Evolutionary conservation across 2,329 filamentous ascomycete genomes (phyloP).

Genomic region (Apiospora kogelbergensis): DNA sequence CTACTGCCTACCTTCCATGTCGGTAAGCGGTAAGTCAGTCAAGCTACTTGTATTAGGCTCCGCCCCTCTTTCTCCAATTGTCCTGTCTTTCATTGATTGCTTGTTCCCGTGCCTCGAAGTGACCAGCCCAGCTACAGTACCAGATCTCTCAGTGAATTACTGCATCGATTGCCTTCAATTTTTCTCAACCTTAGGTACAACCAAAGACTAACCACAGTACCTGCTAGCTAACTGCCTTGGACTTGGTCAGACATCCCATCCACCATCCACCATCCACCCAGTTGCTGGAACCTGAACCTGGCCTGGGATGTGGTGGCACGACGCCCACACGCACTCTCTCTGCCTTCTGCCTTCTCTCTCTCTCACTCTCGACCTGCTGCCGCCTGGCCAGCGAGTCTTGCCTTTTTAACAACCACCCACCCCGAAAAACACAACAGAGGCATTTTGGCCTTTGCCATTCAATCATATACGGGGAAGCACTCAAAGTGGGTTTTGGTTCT

Average conservation of each 20-base stretch:
- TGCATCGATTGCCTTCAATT: background rate
- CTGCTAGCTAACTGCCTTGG: background rate
- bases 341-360: background rate
- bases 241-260: slow-evolving; percentile 1
- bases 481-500: slow-evolving; percentile 1
- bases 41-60: background rate
- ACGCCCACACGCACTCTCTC: background rate
- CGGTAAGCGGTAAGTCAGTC: slow-evolving; percentile 5
- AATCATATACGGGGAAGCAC: slow-evolving; percentile 1
- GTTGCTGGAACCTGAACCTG: background rate
- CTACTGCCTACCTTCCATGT: background rate
- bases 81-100: slow-evolving; percentile 7
- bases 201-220: background rate
- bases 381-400: background rate
- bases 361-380: background rate
- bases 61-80: slow-evolving; percentile 8
- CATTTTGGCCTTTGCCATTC: slow-evolving; percentile 1
- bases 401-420: background rate
- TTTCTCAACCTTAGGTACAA: background rate
- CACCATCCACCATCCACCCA: background rate
- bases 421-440: background rate
- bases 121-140: background rate
- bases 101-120: background rate
- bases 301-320: background rate
- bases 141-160: background rate